phyloP scores from a whole-genome alignment of 768 basidiomycete species.

The Calocera cornea region DNA sequence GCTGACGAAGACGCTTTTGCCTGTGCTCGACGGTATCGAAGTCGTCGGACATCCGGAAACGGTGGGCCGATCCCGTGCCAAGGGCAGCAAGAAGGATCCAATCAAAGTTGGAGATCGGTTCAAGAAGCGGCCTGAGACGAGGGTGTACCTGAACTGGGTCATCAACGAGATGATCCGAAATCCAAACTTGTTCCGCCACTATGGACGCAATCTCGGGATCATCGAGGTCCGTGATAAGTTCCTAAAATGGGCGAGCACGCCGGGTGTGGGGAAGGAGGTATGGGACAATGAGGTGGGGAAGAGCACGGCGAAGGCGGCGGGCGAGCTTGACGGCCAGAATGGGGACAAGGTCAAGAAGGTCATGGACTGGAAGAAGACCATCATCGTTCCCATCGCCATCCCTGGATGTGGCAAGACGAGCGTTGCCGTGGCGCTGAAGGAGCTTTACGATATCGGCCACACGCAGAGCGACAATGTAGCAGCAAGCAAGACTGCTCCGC shows the following conservation, averaged over 20 bases:
- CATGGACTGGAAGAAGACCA: constrained; percentile 40
- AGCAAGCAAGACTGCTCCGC: constrained; percentile 54
- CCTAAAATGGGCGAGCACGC: constrained; percentile 46
- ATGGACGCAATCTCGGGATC: constrained; percentile 64
- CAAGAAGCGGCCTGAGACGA: constrained; percentile 50
- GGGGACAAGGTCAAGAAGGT: constrained; percentile 1
- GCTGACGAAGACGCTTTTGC: constrained; percentile 65
- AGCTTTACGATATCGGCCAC: constrained; percentile 78
- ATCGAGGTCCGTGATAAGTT: constrained; percentile 71
- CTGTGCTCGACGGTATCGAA: constrained; percentile 6
- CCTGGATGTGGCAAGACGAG: constrained; percentile 96
- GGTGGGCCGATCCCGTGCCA: background rate
- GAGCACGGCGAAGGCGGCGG: constrained; percentile 5
- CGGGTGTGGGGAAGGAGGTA: constrained; percentile 19
- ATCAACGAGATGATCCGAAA: constrained; percentile 56
- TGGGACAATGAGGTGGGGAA: constrained; percentile 22
- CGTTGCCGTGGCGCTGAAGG: constrained; percentile 59
- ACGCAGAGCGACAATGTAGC: constrained; percentile 86
- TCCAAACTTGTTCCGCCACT: constrained; percentile 46
- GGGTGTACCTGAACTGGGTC: constrained; percentile 71
- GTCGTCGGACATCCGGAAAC: background rate
- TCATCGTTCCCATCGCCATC: constrained; percentile 78
- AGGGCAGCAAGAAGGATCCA: constrained; percentile 17
- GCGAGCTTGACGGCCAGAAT: constrained; percentile 18
- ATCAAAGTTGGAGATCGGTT: constrained; percentile 18